Conservation (phyloP, 2,329 filamentous ascomycete species). For the Ophiostoma sp. region DNA sequence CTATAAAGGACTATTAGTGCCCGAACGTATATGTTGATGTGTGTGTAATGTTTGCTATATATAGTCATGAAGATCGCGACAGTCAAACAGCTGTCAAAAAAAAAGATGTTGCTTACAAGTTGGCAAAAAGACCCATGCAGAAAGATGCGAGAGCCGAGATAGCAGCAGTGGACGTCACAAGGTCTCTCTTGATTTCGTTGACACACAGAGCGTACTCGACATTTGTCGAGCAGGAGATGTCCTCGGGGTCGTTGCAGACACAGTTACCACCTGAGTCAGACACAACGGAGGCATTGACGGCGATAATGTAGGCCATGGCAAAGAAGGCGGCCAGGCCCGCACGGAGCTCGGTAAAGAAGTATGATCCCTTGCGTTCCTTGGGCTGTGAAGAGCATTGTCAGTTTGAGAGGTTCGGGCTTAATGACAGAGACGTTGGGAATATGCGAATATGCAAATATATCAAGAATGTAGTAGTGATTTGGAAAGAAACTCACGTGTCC, state of each 20-base stretch:
- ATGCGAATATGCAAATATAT: not conserved
- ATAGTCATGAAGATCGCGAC: constrained; percentile 43
- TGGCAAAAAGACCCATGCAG: constrained; percentile 73
- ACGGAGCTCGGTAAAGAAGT: constrained; percentile 71
- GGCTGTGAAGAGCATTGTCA: constrained; percentile 14
- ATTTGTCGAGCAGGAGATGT: constrained; percentile 32
- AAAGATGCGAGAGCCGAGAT: constrained; percentile 70
- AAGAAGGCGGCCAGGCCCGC: constrained; percentile 76
- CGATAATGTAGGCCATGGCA: constrained; percentile 82
- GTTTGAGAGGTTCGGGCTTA: too few species aligned
- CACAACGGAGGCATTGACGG: constrained; percentile 65
- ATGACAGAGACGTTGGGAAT: too few species aligned
- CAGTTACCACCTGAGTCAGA: constrained; percentile 74
- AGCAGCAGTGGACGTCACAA: constrained; percentile 79
- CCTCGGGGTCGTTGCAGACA: constrained; percentile 44
- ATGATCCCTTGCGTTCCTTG: constrained; percentile 63
- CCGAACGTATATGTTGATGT: not conserved
- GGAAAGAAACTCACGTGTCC: constrained; percentile 57
- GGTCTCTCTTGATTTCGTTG: constrained; percentile 62
- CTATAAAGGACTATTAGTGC: constrained; percentile 19
- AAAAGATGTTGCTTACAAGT: constrained; percentile 57
- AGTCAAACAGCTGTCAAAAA: constrained; percentile 40
- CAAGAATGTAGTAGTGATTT: not conserved
- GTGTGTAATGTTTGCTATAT: not conserved
- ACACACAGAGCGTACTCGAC: constrained; percentile 16